A percentile compares a stretch with the other conserved stretches of the same genome.
phyloP scores from a whole-genome alignment of 169 alveolate genomes.

The Besnoitia besnoiti region DNA sequence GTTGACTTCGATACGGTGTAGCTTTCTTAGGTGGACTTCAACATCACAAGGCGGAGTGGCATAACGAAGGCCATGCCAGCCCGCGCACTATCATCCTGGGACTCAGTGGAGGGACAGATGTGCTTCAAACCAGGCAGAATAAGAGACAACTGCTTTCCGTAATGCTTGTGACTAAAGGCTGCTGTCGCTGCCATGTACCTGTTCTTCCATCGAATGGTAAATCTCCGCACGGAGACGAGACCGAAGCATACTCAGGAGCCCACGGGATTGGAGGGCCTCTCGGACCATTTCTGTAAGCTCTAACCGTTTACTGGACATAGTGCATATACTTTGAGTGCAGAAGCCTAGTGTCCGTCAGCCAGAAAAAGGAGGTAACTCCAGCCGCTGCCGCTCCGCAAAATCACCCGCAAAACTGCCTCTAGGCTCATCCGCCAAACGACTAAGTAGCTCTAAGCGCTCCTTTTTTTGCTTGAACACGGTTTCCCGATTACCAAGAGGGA shows the following conservation, averaged over 20 bases:
- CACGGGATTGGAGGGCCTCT: conserved; percentile 21
- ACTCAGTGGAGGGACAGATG: no score
- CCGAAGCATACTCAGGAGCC: not conserved
- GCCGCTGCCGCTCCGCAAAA: no score
- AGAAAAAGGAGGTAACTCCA: no score
- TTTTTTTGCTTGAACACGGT: no score
- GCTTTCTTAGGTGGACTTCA: no score
- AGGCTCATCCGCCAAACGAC: not conserved
- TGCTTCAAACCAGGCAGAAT: no score
- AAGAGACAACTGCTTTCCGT: not conserved
- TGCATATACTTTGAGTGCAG: no score
- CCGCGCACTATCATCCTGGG: not conserved
- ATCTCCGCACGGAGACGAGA: conserved; percentile 23
- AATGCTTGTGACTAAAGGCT: not conserved
- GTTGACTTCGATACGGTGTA: no score
- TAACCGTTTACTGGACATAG: not conserved
- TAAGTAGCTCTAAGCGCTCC: not conserved
- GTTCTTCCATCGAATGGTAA: conserved; percentile 17
- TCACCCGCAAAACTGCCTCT: not conserved
- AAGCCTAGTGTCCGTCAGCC: no score
- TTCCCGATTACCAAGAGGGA: not conserved
- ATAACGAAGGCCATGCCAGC: not conserved
- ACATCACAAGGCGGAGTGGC: not conserved
- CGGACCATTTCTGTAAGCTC: conserved; percentile 1
- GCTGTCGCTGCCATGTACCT: not conserved